Evolutionary conservation across 2,329 filamentous ascomycete species (phyloP).

Genomic region (Chaetomium sp.): DNA sequence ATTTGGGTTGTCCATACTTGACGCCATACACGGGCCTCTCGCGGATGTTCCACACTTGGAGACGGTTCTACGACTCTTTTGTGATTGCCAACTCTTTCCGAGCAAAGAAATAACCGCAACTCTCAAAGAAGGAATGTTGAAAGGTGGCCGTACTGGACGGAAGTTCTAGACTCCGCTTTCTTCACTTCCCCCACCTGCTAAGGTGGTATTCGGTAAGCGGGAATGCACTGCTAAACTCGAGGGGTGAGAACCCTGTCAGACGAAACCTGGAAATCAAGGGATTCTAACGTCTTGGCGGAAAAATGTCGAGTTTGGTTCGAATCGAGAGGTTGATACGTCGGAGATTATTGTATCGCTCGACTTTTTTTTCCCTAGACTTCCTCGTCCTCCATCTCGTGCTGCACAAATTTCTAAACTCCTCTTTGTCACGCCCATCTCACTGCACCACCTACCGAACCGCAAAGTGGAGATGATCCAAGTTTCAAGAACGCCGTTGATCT

Average conservation of each 20-base stretch:
- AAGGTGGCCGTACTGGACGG: neutral
- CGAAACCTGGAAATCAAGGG: neutral
- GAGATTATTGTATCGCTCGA: neutral
- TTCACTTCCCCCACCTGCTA: neutral
- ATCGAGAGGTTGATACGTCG: neutral
- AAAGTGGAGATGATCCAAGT: slow-evolving; percentile 9
- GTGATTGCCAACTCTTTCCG: no score
- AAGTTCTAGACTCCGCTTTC: neutral
- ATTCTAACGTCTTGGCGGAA: neutral
- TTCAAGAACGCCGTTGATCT: slow-evolving; percentile 5
- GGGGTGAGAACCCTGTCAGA: neutral
- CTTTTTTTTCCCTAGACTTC: neutral
- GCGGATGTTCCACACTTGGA: no score
- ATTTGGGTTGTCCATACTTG: no score
- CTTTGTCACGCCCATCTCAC: neutral
- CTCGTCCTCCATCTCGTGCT: neutral
- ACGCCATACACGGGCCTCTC: no score
- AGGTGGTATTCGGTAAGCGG: neutral
- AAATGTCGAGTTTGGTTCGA: neutral
- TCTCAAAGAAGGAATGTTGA: neutral
- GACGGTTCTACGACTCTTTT: neutral
- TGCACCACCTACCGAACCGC: neutral
- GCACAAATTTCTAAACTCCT: neutral
- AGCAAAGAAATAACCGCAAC: neutral
- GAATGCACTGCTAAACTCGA: neutral